Base-by-base conservation (phyloP, 2,329 filamentous ascomycete genomes). In the Colletotrichum sp. region DNA sequence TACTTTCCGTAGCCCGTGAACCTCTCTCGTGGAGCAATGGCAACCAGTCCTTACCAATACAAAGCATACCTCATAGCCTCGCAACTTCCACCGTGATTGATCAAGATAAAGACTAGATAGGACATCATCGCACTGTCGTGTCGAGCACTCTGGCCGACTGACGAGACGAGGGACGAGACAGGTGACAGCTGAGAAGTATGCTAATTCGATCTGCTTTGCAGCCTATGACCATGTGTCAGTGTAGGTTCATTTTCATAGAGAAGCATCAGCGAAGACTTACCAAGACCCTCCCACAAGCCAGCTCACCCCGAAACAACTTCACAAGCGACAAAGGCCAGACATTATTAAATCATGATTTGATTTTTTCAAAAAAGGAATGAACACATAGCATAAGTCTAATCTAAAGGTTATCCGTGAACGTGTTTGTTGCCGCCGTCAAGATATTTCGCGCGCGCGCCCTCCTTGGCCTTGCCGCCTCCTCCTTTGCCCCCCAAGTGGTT, bases 361-460 rank as follows among this genome's bases (percentile, higher is more conserved):
- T 52, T 52, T 52, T 66, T 66, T 24, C 16, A 30, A 60, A 60
- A 68, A 59, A 59, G 16, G 34, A 69, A 62, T 68, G 21, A 69
- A 69, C 18, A 69, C 55, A 69, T 62, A 28, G 52, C 67, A 36
- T 69, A 26, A 49, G 32, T 69, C 67, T 69, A 69, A 63, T 69
- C 52, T 69, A 49, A 69, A 60, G 52, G 67, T 69, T 69, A 69
- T 69, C 67, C 67, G 39, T 62, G 67, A 62, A 32, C 67, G 52
- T 39, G 36, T 62, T 34, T 60, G 67, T 69, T 60, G 67, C 67
- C 67, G 67, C 59, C 59, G 30, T 62, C 34, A 49, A 69, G 34
- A 62, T 69, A 30, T 28, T 60, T 60, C 67, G 67, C 44, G 44
- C 44, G 44, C n/a, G 44, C 10, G 44, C 44, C 44, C 44, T 24